Evolutionary conservation across 176 grass and related monocot genomes (phyloP), one percentile per base, ranked within the genome.

Genomic region (Poa pratensis): DNA sequence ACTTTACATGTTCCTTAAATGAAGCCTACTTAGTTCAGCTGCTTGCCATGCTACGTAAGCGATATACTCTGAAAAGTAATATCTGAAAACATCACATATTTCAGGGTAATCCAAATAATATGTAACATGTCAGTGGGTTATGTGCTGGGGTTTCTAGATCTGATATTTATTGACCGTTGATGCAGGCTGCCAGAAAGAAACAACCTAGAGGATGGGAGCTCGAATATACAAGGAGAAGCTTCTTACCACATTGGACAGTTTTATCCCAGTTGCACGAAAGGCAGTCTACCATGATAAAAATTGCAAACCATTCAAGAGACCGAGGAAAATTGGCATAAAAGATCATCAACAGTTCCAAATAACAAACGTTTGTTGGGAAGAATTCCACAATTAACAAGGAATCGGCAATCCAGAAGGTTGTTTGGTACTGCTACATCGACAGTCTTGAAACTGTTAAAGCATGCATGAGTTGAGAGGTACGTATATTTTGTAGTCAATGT

Each of bases 401-500:
- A 9, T 67, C 39, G n/a, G 9, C 27, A 34, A 80, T 80, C 78
- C 30, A 67, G 27, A 51, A 80, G 61, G 61, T 3, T 80, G 26
- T 80, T 68, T 34, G 78, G 60, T 34, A 32, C 5, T 67, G 45
- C 24, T 5, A 45, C 45, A 32, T 64, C 64, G 3, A 37, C 27
- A 15, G 42, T 51, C 11, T 34, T 68, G 78, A 68, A 67, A 49
- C 26, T 80, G 18, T 51, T 80, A 32, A 49, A 80, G 62, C 62
- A 51, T 80, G 61, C 62, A 51, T 80, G 78, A 68, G 40, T 79
- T 28, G 37, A 80, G 28, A 14, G 61, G 59, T 65, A 80, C 18
- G 45, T 40, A 22, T 69, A 17, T 20, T 27, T 69, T 69, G 65
- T 39, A 69, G 8, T 39, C 18, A 35, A 20, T 5, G 65, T 37